A percentile compares a stretch with the other conserved stretches of the same genome.
Conservation (phyloP, 108 stramenopile genomes). For the Cyclotella distinguenda region DNA sequence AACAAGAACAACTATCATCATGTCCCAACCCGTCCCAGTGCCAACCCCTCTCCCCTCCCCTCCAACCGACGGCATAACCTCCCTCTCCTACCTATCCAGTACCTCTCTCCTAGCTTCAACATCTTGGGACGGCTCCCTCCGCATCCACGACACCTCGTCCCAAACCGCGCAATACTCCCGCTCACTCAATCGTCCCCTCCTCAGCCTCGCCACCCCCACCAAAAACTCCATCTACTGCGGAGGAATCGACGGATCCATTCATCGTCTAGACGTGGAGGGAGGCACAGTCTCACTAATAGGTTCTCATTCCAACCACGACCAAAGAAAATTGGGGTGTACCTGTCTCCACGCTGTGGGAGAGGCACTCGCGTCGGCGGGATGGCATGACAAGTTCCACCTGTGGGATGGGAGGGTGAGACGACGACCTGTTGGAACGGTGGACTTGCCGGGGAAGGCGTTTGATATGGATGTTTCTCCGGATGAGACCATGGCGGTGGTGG, state of each 20-base stretch:
- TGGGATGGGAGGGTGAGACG: conserved; percentile 63
- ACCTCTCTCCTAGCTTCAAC: conserved; percentile 55
- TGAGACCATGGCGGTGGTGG: conserved; percentile 58
- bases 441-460: conserved; percentile 84
- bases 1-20: no score
- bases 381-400: conserved; percentile 62
- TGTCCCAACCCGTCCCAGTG: conserved; percentile 43
- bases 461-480: conserved; percentile 61
- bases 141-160: conserved; percentile 58
- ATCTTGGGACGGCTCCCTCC: conserved; percentile 78
- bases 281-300: conserved; percentile 32
- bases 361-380: conserved; percentile 66
- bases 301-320: conserved; percentile 10
- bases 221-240: conserved; percentile 49
- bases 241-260: conserved; percentile 65
- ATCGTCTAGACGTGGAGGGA: conserved; percentile 40
- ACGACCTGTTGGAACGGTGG: conserved; percentile 20
- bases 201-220: conserved; percentile 51
- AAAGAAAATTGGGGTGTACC: conserved; percentile 41
- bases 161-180: conserved; percentile 39
- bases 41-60: conserved; percentile 62
- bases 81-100: conserved; percentile 39
- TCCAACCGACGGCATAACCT: conserved; percentile 78
- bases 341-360: conserved; percentile 22
- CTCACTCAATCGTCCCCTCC: conserved; percentile 70